phyloP scores from a whole-genome alignment of 2,329 filamentous ascomycete species.

The Fusarium subtropicale region DNA sequence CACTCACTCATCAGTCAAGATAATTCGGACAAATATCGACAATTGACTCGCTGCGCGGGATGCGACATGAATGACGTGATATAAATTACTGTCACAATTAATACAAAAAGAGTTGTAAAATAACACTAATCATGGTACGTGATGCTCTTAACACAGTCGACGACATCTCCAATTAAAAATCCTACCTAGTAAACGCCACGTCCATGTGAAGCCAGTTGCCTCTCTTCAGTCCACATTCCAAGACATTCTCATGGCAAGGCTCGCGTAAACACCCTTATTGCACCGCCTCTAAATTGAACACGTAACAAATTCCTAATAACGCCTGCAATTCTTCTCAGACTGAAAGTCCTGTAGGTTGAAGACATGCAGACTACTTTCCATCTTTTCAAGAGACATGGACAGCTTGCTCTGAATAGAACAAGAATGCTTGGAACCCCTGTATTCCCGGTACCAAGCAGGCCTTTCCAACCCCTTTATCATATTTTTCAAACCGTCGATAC shows the following conservation, averaged over 20 bases:
- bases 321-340: not conserved
- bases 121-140: rapidly evolving
- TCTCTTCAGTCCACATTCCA: too few species aligned
- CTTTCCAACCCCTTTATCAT: not conserved
- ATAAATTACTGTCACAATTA: not conserved
- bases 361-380: not conserved
- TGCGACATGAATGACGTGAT: rapidly evolving
- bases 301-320: not conserved
- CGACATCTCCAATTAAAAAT: too few species aligned
- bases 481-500: not conserved
- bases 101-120: too few species aligned
- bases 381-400: rapidly evolving
- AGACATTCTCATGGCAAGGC: rapidly evolving
- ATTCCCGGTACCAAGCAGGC: not conserved
- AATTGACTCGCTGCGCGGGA: not conserved
- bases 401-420: not conserved
- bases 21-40: too few species aligned
- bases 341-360: not conserved
- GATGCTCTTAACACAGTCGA: rapidly evolving
- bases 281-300: not conserved
- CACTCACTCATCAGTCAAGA: rapidly evolving
- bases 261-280: rapidly evolving
- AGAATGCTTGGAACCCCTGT: not conserved
- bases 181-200: too few species aligned
- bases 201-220: too few species aligned